These are phyloP conservation scores for Podaxis sp. DNA, from an alignment of 768 basidiomycete species.

Conservation along the genomic window DNA sequence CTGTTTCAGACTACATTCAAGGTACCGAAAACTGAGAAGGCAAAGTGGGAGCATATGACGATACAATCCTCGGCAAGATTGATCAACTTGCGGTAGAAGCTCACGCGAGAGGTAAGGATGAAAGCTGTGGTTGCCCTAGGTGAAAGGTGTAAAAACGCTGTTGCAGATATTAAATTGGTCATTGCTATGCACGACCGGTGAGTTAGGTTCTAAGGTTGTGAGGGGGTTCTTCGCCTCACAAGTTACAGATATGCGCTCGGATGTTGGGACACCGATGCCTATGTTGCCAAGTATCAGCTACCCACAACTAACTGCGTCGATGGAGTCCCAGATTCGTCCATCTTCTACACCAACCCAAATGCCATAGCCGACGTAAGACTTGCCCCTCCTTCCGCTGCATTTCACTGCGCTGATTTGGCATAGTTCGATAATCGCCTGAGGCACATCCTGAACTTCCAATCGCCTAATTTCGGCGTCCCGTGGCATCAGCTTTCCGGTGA, in stretches of 20 bases:
- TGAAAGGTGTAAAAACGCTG: neutral
- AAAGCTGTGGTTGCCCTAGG: neutral
- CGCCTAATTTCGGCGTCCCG: slow-evolving; percentile 20
- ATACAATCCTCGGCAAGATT: slow-evolving; percentile 20
- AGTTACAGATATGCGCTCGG: slow-evolving; percentile 18
- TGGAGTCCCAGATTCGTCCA: slow-evolving; percentile 22
- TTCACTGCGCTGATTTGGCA: neutral
- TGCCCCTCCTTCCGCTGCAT: neutral
- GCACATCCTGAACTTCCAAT: slow-evolving; percentile 23
- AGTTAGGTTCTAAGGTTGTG: neutral
- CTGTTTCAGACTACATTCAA: neutral
- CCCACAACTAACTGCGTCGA: slow-evolving; percentile 19
- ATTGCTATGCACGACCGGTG: slow-evolving; percentile 23
- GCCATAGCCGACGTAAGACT: slow-evolving; percentile 20
- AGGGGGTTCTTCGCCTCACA: neutral
- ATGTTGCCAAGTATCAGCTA: slow-evolving; percentile 20
- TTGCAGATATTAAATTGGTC: slow-evolving; percentile 21
- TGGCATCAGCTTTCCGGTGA: slow-evolving; percentile 21
- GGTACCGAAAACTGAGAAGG: neutral
- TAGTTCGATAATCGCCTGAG: slow-evolving; percentile 22
- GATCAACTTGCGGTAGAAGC: slow-evolving; percentile 21
- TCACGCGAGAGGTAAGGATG: slow-evolving; percentile 17
- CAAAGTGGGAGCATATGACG: slow-evolving; percentile 22
- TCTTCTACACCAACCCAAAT: slow-evolving; percentile 20
- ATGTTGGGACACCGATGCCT: slow-evolving; percentile 24